Percentiles rank a stretch among this genome's conserved stretches.
These are phyloP conservation scores for Eragrostis curvula DNA, from an alignment of 176 grass and related monocot species.

Conservation along the genomic window DNA sequence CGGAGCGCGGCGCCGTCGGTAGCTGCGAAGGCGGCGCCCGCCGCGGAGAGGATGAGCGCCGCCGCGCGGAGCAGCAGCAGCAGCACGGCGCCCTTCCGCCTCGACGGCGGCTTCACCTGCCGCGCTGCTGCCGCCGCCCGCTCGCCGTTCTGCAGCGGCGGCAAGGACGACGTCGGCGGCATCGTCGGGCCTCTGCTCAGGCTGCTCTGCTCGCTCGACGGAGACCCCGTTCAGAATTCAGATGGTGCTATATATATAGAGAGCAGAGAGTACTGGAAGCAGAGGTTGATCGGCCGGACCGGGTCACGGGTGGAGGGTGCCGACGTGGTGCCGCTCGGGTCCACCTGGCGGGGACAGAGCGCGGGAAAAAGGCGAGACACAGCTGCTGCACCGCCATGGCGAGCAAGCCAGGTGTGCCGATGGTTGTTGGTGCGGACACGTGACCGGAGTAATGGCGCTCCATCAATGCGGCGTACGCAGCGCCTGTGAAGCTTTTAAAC, in stretches of 20 bases:
- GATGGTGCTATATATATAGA: slow-evolving; percentile 4
- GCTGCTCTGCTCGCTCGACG: slow-evolving; percentile 11
- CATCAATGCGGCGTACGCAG: neutral
- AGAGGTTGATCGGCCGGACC: neutral
- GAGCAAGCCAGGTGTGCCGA: neutral
- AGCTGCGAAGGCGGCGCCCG: slow-evolving; percentile 31
- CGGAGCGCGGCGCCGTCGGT: slow-evolving; percentile 24
- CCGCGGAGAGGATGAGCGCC: slow-evolving; percentile 30
- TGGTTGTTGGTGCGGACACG: neutral
- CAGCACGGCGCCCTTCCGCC: neutral
- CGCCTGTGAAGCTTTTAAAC: too few relatives aligned
- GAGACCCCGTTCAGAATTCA: too few relatives aligned
- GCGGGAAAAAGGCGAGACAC: neutral
- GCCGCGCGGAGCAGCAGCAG: slow-evolving; percentile 32
- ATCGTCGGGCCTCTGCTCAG: too few relatives aligned
- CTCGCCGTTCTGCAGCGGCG: slow-evolving; percentile 46
- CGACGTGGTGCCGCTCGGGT: slow-evolving; percentile 6
- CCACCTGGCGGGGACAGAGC: neutral
- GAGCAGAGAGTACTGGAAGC: neutral
- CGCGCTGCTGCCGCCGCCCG: neutral
- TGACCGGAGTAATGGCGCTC: neutral
- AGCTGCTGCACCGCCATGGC: neutral
- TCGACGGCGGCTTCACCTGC: neutral
- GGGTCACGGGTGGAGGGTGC: slow-evolving; percentile 38
- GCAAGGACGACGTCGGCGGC: too few relatives aligned